phyloP scores from a whole-genome alignment of 768 basidiomycete genomes.

The Termitomyces sp. region DNA sequence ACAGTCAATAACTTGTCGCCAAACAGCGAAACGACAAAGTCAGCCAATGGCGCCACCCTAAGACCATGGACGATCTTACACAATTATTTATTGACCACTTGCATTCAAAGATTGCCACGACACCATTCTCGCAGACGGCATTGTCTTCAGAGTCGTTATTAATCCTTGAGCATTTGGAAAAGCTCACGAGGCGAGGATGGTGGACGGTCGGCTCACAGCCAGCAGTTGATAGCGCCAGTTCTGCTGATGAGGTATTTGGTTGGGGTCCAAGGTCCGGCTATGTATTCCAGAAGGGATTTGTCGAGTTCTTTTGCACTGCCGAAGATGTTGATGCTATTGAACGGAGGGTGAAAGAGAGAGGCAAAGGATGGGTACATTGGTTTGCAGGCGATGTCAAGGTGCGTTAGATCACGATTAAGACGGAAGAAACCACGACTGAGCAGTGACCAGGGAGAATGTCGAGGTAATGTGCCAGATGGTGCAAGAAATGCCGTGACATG shows the following conservation, averaged over 20 bases:
- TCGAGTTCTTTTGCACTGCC: conserved; percentile 86
- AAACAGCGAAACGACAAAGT: conserved; percentile 56
- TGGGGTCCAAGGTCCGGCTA: conserved; percentile 94
- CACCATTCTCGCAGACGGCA: conserved; percentile 85
- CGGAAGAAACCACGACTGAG: neutral
- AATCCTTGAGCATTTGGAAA: conserved; percentile 74
- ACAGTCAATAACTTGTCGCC: neutral
- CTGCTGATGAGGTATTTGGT: conserved; percentile 75
- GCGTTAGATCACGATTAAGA: conserved; percentile 17
- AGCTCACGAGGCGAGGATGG: conserved; percentile 73
- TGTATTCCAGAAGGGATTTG: conserved; percentile 96
- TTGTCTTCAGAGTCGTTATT: conserved; percentile 77
- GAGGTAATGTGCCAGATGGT: conserved; percentile 73
- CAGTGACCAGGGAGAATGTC: conserved; percentile 61
- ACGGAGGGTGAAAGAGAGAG: conserved; percentile 45
- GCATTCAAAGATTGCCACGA: conserved; percentile 62
- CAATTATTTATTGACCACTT: conserved; percentile 79
- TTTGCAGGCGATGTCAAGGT: conserved; percentile 83
- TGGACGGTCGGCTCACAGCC: conserved; percentile 99
- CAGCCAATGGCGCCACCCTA: conserved; percentile 73
- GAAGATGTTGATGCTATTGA: conserved; percentile 57
- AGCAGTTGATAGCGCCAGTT: conserved; percentile 62
- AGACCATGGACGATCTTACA: conserved; percentile 63
- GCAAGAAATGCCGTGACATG: conserved; percentile 95
- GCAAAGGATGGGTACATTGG: conserved; percentile 70